Evolutionary conservation across 345 rosid species (phyloP), one percentile per base, ranked within the genome.

Genomic region (Hibiscus tridactylites): DNA sequence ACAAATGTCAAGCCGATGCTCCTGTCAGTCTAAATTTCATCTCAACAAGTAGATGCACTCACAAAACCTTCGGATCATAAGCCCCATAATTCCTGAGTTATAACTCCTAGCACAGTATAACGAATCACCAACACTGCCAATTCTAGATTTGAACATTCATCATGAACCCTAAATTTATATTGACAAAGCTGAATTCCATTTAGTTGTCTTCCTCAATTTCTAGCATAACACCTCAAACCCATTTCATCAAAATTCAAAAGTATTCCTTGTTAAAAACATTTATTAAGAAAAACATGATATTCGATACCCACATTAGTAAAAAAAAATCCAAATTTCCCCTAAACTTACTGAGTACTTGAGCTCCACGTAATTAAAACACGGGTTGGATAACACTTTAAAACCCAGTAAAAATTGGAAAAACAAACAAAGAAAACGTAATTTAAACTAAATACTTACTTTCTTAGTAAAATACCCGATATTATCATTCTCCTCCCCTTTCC

Each of bases 401-500:
- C 16, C 39, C 42, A 58, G 39, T 15, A 15, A 54, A 54, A 58
- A 44, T 0, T 8, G 6, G 37, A 3, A 3, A 63, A 10, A 50
- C 59, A 5, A 64, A 71, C 58, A 60, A 19, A 12, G 26, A 70
- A 11, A 19, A 2, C 24, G 39, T 39, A 46, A 29, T 49, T 33
- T 21, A 24, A 19, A 53, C 17, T 66, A 2, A 16, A 10, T 1
- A 53, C 50, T 78, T 81, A 93, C 99, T 96, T 91, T 92, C 76
- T 87, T 88, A 69, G 86, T 87, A 66, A 96, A 96, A 79, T 92
- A 96, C 6, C 80, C 88, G 68, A 96, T 81, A 75, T 84, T 84
- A 69, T 87, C 87, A n/a, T 89, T 87, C 19, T 19, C 6, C 60
- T 56, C 28, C 60, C 65, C 65, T 73, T 74, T 75, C 74, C 66